phyloP scores from a whole-genome alignment of 108 stramenopile genomes.

The Nitzschia palea region DNA sequence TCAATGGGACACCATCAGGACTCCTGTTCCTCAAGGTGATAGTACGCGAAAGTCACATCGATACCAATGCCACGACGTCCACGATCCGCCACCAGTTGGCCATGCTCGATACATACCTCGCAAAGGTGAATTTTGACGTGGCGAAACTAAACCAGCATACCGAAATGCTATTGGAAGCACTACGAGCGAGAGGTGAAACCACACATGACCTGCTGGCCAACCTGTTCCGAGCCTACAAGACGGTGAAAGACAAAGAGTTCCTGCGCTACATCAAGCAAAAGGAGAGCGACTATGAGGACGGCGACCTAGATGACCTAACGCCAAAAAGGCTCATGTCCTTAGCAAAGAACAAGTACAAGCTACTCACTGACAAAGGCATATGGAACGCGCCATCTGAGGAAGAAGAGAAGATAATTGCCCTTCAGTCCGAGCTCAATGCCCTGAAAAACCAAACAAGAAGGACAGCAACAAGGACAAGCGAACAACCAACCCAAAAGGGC shows the following conservation, averaged over 20 bases:
- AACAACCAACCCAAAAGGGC: not conserved
- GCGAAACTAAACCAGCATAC: slow-evolving; percentile 35
- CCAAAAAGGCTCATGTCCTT: slow-evolving; percentile 16
- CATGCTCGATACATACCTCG: slow-evolving; percentile 23
- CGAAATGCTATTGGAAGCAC: not conserved
- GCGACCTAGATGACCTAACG: not conserved
- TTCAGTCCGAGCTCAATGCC: slow-evolving; percentile 7
- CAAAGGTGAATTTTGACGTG: slow-evolving; percentile 15
- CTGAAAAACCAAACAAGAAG: not conserved
- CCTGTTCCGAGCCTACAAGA: slow-evolving; percentile 39
- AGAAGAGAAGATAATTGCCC: slow-evolving; percentile 33
- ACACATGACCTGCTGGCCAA: slow-evolving; percentile 28
- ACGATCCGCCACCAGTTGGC: slow-evolving; percentile 20
- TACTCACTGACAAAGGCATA: not conserved
- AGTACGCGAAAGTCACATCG: slow-evolving; percentile 19
- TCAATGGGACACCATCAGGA: not conserved
- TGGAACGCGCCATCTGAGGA: slow-evolving; percentile 19
- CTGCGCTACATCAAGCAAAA: slow-evolving; percentile 25
- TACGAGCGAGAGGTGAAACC: slow-evolving; percentile 24
- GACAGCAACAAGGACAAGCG: not conserved
- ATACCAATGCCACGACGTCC: slow-evolving; percentile 31
- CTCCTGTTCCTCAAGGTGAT: slow-evolving; percentile 32
- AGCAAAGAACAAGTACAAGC: slow-evolving; percentile 28
- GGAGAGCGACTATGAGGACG: slow-evolving; percentile 32
- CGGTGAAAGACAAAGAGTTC: slow-evolving; percentile 18